Conservation (phyloP, 257 asterid genomes). For the Nyctanthes arbortristis region DNA sequence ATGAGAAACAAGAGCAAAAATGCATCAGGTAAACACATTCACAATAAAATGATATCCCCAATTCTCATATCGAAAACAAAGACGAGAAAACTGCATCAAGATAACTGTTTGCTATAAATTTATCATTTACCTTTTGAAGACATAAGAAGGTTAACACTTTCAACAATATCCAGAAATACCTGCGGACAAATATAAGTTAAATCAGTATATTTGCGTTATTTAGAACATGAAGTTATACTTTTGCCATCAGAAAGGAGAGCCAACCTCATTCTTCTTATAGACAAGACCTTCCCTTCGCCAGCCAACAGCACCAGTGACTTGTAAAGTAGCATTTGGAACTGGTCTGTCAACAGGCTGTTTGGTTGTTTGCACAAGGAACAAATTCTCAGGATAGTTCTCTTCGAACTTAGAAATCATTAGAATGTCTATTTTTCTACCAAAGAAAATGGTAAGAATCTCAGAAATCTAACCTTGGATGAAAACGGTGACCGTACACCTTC, state of each 20-base stretch:
- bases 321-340: conserved; percentile 96
- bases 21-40: conserved; percentile 4
- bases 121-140: conserved; percentile 80
- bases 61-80: conserved; percentile 19
- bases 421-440: not conserved
- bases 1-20: conserved; percentile 9
- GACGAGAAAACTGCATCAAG: conserved; percentile 6
- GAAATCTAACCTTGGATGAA: conserved; percentile 81
- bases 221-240: conserved; percentile 5
- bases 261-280: conserved; percentile 97
- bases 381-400: conserved; percentile 24
- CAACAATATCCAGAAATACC: conserved; percentile 99
- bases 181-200: conserved; percentile 31
- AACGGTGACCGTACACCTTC: conserved; percentile 99
- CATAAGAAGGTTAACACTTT: conserved; percentile 98
- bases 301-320: conserved; percentile 99
- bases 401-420: not conserved
- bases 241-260: conserved; percentile 18
- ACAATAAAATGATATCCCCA: conserved; percentile 1
- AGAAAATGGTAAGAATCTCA: conserved; percentile 3
- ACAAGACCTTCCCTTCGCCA: conserved; percentile 99
- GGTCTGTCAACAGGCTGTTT: conserved; percentile 85
- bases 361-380: conserved; percentile 22
- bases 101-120: conserved; percentile 9
- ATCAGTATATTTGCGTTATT: conserved; percentile 17